Evolutionary conservation across 768 basidiomycete genomes (phyloP), one percentile per base, ranked within the genome.

Genomic region (Xerocomellus amylosporus): DNA sequence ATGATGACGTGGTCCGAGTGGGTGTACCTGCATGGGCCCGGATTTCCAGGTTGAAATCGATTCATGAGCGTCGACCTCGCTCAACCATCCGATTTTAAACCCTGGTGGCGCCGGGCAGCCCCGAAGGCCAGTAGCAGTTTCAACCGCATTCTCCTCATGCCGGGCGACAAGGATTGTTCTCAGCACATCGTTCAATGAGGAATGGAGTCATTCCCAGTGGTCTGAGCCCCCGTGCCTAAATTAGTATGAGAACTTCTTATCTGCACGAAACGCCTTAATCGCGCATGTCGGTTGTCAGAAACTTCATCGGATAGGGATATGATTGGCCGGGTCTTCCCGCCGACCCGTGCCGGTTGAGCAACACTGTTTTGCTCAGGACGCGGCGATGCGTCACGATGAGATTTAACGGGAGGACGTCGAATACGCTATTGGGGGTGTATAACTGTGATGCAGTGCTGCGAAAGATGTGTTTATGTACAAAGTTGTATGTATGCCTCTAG

Each of bases 91-190:
- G 40, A 34, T 33, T 38, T 13, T 3, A 45, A 48, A 40, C 22
- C 12, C 34, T 30, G 19, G 50, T 50, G 58, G 46, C 38, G 44
- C 48, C 48, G 58, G 38, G 14, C 41, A 26, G 37, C 28, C 20
- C 53, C 40, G 43, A 31, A 36, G 20, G 7, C 63, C 63, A 62
- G 56, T 64, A 17, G 63, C 56, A 47, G 36, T 49, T 52, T 59
- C 36, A 10, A 19, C 19, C 42, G 17, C 42, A 22, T 4, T 45
- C 45, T 31, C 20, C 10, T 22, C 39, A 33, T 22, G 30, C 34
- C 22, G 13, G 5, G 7, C 8, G 26, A 8, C 6, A 28, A 28
- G 26, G 7, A 12, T 20, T 8, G 20, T 31, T 49, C 46, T 30
- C 46, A 47, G 17, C 34, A 19, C 12, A 17, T 13, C 40, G 26